These are phyloP conservation scores for Tylopilus felleus DNA, from an alignment of 768 basidiomycete genomes.

Conservation along the genomic window DNA sequence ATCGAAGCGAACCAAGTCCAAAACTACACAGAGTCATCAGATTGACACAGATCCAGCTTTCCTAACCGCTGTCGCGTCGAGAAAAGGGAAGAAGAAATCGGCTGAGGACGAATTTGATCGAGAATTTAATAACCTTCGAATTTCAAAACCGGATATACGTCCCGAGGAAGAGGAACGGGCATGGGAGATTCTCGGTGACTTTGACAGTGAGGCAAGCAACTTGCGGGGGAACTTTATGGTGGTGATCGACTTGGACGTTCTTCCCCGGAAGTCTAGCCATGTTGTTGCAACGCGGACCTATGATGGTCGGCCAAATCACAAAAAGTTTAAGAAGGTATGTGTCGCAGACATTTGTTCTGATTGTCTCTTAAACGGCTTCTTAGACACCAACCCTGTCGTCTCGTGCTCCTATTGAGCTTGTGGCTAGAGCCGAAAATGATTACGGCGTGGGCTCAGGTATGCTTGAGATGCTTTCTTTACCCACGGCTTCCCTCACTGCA, in stretches of 20 bases:
- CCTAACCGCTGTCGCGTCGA: conserved; percentile 70
- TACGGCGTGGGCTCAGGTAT: conserved; percentile 52
- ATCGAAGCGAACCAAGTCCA: conserved; percentile 11
- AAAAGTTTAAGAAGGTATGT: conserved; percentile 74
- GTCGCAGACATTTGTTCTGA: conserved; percentile 7
- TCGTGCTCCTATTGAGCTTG: conserved; percentile 47
- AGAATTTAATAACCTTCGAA: conserved; percentile 75
- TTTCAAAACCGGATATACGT: conserved; percentile 59
- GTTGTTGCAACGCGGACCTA: conserved; percentile 35
- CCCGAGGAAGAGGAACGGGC: conserved; percentile 46
- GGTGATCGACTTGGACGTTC: conserved; percentile 62
- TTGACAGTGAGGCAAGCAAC: conserved; percentile 53
- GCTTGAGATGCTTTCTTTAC: conserved; percentile 4
- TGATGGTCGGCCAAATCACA: conserved; percentile 60
- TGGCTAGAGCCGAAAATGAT: conserved; percentile 49
- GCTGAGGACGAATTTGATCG: conserved; percentile 69
- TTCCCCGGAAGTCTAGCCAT: conserved; percentile 27
- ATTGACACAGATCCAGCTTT: conserved; percentile 65
- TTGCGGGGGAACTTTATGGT: conserved; percentile 80
- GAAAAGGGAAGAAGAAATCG: conserved; percentile 60
- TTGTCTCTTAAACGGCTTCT: background rate
- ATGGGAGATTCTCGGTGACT: conserved; percentile 62
- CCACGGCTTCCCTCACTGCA: background rate
- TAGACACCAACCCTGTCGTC: conserved; percentile 30
- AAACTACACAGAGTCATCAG: background rate